Base-by-base conservation (phyloP, 345 rosid genomes). In the Physaria fendleri region DNA sequence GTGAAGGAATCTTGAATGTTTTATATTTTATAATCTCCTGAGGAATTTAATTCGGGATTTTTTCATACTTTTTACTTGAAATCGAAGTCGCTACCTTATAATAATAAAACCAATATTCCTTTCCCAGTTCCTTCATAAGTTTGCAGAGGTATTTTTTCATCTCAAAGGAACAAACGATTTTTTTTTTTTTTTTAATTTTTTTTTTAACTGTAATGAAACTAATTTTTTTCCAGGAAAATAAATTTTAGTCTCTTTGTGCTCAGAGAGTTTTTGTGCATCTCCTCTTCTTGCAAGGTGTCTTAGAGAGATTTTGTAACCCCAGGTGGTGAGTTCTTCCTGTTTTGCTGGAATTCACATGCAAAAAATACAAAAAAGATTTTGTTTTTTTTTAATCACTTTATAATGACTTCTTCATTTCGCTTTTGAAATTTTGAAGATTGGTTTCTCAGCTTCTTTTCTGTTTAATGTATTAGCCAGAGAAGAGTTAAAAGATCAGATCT, bases 91-190 rank as follows among this genome's bases (percentile, higher is more conserved):
- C 17, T 47, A 28, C 58, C 20, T 61, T 61, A 24, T 54, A 11
- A 20, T 35, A 28, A 20, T 34, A 55, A 41, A 47, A 46, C 30
- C 54, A 56, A 40, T 48, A 49, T 39, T 49, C 69, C 20, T 48
- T 63, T 70, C 27, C 7, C 41, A 55, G 59, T 70, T 32, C 45
- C 74, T 70, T 70, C 34, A 56, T 7, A 56, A 48, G 59, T 47
- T 56, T 47, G 69, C 64, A 63, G 69, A 63, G 40, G 69, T 63
- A 62, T 70, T 41, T 70, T 69, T 70, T 70, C 69, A 56, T 56
- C 69, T 63, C 65, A 70, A 70, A 70, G 74, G 3, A 41, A n/a
- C n/a, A n/a, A 70, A 70, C 64, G 5, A 48, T 56, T 33, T 63
- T 12, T 56, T 38, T 42, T 70, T 25, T 69, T 40, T 42, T 54